phyloP scores from a whole-genome alignment of 257 asterid genomes.

The Solanum lignicaule region DNA sequence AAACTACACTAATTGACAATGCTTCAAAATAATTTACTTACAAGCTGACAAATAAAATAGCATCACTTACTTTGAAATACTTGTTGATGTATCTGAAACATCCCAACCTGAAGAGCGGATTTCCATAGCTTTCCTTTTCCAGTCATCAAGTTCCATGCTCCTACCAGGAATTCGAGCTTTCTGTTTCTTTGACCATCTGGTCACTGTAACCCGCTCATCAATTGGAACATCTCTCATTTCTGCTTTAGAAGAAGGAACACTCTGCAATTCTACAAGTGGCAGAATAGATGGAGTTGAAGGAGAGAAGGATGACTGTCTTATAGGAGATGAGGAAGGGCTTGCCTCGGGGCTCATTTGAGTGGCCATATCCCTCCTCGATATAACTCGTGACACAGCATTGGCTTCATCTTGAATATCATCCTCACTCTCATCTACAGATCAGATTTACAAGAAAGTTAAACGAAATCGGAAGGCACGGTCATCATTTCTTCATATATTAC shows the following conservation, averaged over 20 bases:
- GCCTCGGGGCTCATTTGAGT: constrained; percentile 95
- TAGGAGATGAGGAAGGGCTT: constrained; percentile 49
- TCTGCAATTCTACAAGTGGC: constrained; percentile 47
- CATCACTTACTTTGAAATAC: constrained; percentile 51
- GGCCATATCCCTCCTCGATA: constrained; percentile 89
- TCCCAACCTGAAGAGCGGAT: constrained; percentile 51
- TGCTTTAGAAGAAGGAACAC: constrained; percentile 29
- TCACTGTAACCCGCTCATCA: constrained; percentile 75
- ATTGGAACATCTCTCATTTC: constrained; percentile 73
- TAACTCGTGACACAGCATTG: constrained; percentile 35
- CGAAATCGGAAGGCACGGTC: background rate
- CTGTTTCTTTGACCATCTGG: constrained; percentile 85
- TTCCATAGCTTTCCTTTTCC: constrained; percentile 60
- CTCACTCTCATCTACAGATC: constrained; percentile 2
- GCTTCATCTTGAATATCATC: constrained; percentile 18
- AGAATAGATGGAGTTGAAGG: constrained; percentile 44
- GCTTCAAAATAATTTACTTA: background rate
- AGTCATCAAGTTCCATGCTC: constrained; percentile 39
- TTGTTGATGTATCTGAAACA: constrained; percentile 48
- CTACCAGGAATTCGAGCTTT: constrained; percentile 25
- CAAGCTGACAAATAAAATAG: background rate
- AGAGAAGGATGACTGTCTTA: constrained; percentile 39
- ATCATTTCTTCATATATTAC: background rate
- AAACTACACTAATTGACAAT: background rate
- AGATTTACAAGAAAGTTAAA: background rate